Evolutionary conservation across 2,329 filamentous ascomycete genomes (phyloP).

Genomic region (Spiromastix sp.): DNA sequence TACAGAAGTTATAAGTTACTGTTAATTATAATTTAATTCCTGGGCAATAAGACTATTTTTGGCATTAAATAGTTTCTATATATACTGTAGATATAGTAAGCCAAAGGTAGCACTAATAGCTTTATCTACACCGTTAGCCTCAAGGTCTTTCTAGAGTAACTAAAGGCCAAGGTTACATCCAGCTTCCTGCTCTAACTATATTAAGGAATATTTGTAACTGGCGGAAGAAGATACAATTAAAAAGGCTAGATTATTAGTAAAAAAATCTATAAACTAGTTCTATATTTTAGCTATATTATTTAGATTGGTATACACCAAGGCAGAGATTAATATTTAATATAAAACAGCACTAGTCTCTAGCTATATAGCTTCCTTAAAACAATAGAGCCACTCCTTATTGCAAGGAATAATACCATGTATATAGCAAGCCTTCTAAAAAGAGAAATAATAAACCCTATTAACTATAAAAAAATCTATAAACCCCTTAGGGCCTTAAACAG

Average conservation of each 20-base stretch:
- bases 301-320: neutral
- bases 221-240: neutral
- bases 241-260: neutral
- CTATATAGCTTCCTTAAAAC: neutral
- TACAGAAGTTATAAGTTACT: neutral
- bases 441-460: neutral
- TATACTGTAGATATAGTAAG: neutral
- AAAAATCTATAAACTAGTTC: neutral
- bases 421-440: neutral
- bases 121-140: neutral
- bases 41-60: neutral
- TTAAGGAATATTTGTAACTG: neutral
- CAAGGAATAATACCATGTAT: neutral
- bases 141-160: neutral
- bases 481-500: fast-evolving
- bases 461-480: neutral
- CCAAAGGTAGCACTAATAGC: neutral
- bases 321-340: neutral
- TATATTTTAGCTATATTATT: neutral
- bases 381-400: neutral
- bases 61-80: neutral
- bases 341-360: neutral
- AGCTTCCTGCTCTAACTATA: too few relatives aligned
- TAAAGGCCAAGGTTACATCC: neutral
- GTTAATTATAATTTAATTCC: neutral